Base-by-base conservation (phyloP, 148 eudicot species). In the Cornus suecica region DNA sequence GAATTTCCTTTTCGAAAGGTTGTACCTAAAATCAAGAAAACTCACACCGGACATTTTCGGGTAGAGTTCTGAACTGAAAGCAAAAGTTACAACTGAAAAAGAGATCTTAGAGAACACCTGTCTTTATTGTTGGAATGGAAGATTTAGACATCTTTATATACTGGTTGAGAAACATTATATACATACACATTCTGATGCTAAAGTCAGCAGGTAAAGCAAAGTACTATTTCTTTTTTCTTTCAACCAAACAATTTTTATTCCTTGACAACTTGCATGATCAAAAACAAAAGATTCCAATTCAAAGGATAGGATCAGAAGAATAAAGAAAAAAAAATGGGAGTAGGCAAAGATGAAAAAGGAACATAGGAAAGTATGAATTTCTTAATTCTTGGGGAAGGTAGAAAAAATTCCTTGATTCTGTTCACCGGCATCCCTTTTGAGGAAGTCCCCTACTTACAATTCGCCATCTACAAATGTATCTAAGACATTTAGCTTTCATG, bases 11-110 rank as follows among this genome's bases (percentile, higher is more conserved):
- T 81, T 88, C 8, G 92, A 87, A 23, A 90, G 67, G 62, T 75
- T 82, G 77, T 90, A 88, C 56, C 88, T 88, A 69, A 90, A 75
- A 61, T 92, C 92, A n/a, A 92, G 91, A 71, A 88, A 90, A 23
- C 87, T 80, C 27, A 77, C 8, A 13, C 34, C 81, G 4, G 86
- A 75, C 97, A 90, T 89, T 24, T 66, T 68, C 27, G 28, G 62
- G 1, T 34, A 14, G 24, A 29, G 62, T 22, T 22, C 37, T 63
- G 25, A 23, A 31, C 45, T 16, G 64, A 29, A 15, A 8, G 41
- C 0, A 58, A 65, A 27, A 14, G 22, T 16, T 4, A 28, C 18
- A 5, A 70, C 24, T 13, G 10, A 25, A 37, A 37, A 28, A 13
- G 1, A 8, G 16, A 8, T 0, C 13, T 5, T 6, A 63, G 18